phyloP scores from a whole-genome alignment of 257 asterid species.

The Penstemon barbatus region DNA sequence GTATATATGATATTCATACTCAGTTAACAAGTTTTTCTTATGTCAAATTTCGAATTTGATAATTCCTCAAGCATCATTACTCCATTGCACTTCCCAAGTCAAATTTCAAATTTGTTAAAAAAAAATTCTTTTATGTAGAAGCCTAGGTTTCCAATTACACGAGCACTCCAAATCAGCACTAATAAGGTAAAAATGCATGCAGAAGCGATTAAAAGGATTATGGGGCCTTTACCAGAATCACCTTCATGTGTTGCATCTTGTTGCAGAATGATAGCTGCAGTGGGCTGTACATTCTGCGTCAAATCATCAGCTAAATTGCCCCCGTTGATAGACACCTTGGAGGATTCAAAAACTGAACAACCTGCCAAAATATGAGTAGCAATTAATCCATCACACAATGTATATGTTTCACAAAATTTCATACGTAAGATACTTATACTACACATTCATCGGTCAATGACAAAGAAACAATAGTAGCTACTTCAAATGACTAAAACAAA shows the following conservation, averaged over 20 bases:
- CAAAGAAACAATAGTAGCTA: neutral
- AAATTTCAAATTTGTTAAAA: neutral
- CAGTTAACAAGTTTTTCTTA: neutral
- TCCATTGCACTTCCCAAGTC: neutral
- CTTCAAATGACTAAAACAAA: conserved; percentile 14
- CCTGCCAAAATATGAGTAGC: conserved; percentile 28
- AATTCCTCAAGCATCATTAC: neutral
- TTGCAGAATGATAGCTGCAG: conserved; percentile 27
- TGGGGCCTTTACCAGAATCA: conserved; percentile 26
- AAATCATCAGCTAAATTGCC: conserved; percentile 27
- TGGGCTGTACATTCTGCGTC: conserved; percentile 29
- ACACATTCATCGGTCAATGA: conserved; percentile 1
- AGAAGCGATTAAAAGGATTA: neutral
- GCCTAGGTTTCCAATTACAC: conserved; percentile 14
- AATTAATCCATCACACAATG: neutral
- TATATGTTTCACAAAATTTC: no score
- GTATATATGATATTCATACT: neutral
- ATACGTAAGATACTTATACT: no score
- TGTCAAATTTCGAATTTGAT: neutral
- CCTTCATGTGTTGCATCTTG: conserved; percentile 42
- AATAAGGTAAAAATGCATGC: neutral
- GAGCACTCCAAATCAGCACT: neutral
- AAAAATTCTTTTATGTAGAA: neutral
- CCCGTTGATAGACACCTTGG: conserved; percentile 15
- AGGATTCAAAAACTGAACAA: conserved; percentile 30